Evolutionary conservation across 768 basidiomycete genomes (phyloP).

Genomic region (Kwoniella heveanensis): DNA sequence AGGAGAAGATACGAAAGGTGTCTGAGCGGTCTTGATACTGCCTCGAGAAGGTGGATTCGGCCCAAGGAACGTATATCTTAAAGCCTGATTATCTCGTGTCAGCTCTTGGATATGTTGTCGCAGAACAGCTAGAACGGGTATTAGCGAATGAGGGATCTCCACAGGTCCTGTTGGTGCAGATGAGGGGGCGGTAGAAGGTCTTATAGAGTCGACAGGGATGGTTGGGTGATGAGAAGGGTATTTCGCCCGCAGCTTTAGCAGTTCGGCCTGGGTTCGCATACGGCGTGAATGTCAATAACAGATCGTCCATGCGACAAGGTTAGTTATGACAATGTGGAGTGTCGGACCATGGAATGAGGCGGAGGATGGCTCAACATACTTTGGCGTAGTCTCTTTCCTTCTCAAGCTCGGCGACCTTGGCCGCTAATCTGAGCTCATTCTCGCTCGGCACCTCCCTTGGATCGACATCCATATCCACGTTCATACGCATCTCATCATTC

Average conservation of each 20-base stretch:
- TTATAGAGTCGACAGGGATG: conserved; percentile 10
- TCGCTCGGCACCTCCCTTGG: conserved; percentile 19
- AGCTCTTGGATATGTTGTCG: conserved; percentile 40
- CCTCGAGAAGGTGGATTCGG: conserved; percentile 10
- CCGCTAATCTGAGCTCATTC: conserved; percentile 34
- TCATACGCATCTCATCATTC: neutral
- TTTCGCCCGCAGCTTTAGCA: conserved; percentile 10
- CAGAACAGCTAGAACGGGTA: conserved; percentile 34
- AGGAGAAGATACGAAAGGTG: conserved; percentile 11
- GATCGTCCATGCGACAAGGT: too few relatives aligned
- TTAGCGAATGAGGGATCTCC: conserved; percentile 33
- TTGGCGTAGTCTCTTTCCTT: conserved; percentile 25
- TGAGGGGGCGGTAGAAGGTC: neutral
- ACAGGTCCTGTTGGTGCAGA: conserved; percentile 6
- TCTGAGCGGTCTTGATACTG: conserved; percentile 10
- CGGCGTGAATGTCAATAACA: too few relatives aligned
- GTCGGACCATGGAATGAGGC: too few relatives aligned
- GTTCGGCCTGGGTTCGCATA: conserved; percentile 21
- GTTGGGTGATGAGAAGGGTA: conserved; percentile 14
- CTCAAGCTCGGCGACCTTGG: conserved; percentile 30
- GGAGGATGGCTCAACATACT: conserved; percentile 14
- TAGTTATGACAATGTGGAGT: too few relatives aligned
- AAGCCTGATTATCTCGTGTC: conserved; percentile 43
- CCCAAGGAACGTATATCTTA: conserved; percentile 43
- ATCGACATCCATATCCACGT: conserved; percentile 18